Evolutionary conservation across 805 yeast genomes (phyloP), one percentile per base, ranked within the genome.

Genomic region (Priceomyces medius): DNA sequence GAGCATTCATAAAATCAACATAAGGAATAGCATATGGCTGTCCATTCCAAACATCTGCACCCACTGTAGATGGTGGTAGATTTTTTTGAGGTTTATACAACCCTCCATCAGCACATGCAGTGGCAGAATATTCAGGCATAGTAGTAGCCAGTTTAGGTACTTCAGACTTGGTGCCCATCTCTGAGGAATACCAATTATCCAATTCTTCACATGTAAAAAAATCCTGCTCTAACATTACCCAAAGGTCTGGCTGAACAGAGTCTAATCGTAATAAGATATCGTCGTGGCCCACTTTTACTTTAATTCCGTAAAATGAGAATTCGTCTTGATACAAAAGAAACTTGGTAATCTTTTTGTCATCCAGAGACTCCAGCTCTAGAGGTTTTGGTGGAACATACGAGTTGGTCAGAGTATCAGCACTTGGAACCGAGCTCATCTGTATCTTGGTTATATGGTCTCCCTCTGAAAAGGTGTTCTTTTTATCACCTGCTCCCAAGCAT

Each of bases 211-310:
- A 69, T 31, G 52, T 51, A 28, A 49, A 44, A 34, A 65, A 45
- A 3, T 38, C 34, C 12, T 55, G 38, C 4, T 55, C 60, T 40
- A 64, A 53, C 48, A 68, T 47, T 14, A 64, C 65, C 73, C 73
- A 69, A 2, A 66, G 31, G 13, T 68, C 66, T 4, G 69, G 68
- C 49, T 64, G 74, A n/a, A 59, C 17, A 16, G 59, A 21, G 46
- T 68, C 74, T 27, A 66, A 32, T 27, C 68, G 49, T 8, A 26
- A n/a, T 4, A 26, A 12, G 29, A 26, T n/a, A 26, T 26, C 29
- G n/a, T 26, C 29, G 14, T 26, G 7, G 5, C 29, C 29, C 14
- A 26, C 29, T 26, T n/a, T 26, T 5, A 26, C 29, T 14, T 26
- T 26, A 14, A 14, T 14, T 5, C 4, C 29, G n/a, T 26, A 26